These are phyloP conservation scores for Dorcoceras hygrometricum DNA, from an alignment of 257 asterid species.

Conservation along the genomic window DNA sequence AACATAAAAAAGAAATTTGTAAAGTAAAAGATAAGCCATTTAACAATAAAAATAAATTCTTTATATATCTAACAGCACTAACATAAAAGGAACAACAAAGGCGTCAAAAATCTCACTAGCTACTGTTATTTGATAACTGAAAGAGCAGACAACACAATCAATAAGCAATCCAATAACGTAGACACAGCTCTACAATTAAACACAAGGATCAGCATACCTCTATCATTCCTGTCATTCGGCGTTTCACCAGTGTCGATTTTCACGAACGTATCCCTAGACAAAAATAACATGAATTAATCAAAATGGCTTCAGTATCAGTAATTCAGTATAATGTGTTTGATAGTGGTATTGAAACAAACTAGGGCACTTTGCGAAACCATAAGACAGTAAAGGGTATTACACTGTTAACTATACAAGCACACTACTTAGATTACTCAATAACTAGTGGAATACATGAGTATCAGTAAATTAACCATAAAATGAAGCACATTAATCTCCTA, in stretches of 20 bases:
- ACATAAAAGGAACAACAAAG: too few species aligned
- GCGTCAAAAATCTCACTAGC: background rate
- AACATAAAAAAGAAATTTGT: background rate
- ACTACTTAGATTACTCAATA: background rate
- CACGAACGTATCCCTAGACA: constrained; percentile 82
- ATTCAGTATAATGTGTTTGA: background rate
- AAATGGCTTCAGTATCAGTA: background rate
- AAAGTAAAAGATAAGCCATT: background rate
- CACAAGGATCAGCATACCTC: constrained; percentile 56
- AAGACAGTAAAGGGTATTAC: constrained; percentile 8
- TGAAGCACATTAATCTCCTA: constrained; percentile 1
- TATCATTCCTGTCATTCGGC: constrained; percentile 93
- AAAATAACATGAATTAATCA: constrained; percentile 17
- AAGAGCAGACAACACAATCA: background rate
- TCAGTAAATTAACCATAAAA: background rate
- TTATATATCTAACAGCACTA: background rate
- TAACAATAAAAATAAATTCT: too few species aligned
- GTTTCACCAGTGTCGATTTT: constrained; percentile 76
- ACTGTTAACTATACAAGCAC: constrained; percentile 6
- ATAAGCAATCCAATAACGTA: background rate
- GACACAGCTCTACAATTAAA: constrained; percentile 13
- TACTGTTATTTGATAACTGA: background rate
- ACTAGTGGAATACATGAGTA: background rate
- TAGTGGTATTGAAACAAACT: constrained; percentile 1
- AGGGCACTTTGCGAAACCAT: constrained; percentile 4